These are phyloP conservation scores for Neurospora discreta DNA, from an alignment of 495 filamentous ascomycete genomes.

Conservation along the genomic window DNA sequence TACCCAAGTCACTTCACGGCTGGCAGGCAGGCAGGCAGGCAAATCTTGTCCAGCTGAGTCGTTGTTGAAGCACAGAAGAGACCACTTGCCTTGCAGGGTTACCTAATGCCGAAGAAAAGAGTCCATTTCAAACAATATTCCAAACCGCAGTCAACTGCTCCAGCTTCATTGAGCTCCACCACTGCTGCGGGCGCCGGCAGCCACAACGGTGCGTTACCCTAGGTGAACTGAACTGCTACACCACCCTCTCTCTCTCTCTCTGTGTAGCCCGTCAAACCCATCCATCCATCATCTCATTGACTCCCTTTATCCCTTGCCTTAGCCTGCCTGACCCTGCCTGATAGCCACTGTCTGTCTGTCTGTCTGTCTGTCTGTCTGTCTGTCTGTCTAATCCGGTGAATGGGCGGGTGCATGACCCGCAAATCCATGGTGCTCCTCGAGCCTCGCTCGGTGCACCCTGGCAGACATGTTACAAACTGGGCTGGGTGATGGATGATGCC, in stretches of 20 bases:
- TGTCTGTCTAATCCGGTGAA: neutral
- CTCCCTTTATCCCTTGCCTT: neutral
- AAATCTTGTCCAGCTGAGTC: no score
- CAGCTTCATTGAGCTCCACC: constrained; percentile 28
- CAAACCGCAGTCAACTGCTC: constrained; percentile 41
- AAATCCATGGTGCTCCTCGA: neutral
- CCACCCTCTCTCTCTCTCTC: neutral
- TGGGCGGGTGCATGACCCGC: neutral
- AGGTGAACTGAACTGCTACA: neutral
- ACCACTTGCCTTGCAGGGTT: neutral
- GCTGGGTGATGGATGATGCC: neutral
- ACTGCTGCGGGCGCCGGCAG: constrained; percentile 8
- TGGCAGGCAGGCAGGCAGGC: neutral
- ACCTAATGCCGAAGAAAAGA: constrained; percentile 46
- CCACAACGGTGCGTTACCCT: constrained; percentile 13
- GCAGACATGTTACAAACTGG: neutral
- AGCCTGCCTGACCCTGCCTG: neutral
- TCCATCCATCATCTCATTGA: neutral
- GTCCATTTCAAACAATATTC: constrained; percentile 32
- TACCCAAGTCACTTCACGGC: neutral
- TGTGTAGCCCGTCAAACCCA: neutral
- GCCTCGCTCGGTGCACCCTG: neutral
- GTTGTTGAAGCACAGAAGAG: no score
- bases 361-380: no score
- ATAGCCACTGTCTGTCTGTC: neutral